Percentiles rank a stretch among this genome's conserved stretches.
phyloP scores from a whole-genome alignment of 257 asterid genomes.

The Linderniella brevidens region DNA sequence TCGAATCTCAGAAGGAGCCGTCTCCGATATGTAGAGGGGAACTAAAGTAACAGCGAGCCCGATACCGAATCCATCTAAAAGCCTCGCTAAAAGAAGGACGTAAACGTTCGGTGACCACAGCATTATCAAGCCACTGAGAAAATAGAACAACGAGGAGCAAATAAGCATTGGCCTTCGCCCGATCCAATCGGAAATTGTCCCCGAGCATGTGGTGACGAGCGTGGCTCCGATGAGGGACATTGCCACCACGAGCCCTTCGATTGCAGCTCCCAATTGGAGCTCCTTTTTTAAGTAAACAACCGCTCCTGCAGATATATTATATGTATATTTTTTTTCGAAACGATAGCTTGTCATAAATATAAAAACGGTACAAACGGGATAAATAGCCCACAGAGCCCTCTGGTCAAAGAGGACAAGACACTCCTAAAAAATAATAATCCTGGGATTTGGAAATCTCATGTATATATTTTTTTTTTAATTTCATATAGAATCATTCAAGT shows the following conservation, averaged over 20 bases:
- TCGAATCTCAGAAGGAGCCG: constrained; percentile 70
- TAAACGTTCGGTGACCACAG: constrained; percentile 75
- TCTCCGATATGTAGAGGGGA: constrained; percentile 69
- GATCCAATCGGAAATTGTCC: constrained; percentile 41
- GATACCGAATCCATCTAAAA: constrained; percentile 58
- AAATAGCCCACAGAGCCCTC: no score
- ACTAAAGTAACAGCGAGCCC: constrained; percentile 69
- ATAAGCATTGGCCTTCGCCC: constrained; percentile 84
- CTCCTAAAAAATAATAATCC: no score
- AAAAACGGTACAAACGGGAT: no score
- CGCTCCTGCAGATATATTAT: constrained; percentile 26
- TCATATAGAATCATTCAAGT: no score
- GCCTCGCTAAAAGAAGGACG: constrained; percentile 54
- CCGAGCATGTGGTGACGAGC: constrained; percentile 55
- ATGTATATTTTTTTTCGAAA: no score
- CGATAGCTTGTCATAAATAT: no score
- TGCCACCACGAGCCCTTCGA: constrained; percentile 70
- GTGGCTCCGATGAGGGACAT: constrained; percentile 80
- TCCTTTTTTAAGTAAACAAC: constrained; percentile 61
- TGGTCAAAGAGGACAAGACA: no score
- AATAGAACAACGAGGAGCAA: constrained; percentile 45
- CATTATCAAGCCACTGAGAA: constrained; percentile 64
- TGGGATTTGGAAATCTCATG: no score
- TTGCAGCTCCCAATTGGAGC: constrained; percentile 25
- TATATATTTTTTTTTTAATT: no score